Conservation (phyloP, 1,284 basidiomycete species). For the Leccinum griseonigrum region DNA sequence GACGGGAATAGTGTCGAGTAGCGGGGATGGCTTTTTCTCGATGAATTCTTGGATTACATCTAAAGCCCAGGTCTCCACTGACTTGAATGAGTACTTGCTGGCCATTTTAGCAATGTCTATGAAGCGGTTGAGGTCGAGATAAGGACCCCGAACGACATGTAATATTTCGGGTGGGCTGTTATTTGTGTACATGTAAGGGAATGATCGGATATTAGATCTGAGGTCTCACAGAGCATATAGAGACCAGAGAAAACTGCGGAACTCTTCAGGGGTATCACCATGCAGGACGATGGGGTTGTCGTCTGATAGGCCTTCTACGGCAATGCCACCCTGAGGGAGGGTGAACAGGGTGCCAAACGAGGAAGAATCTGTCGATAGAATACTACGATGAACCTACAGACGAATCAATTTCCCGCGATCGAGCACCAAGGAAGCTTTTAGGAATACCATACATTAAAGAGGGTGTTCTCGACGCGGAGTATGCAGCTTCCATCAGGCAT, state of each 20-base stretch:
- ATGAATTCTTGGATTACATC: constrained; percentile 64
- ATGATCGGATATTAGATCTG: constrained; percentile 22
- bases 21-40: constrained; percentile 53
- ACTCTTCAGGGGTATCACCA: constrained; percentile 60
- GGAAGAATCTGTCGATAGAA: constrained; percentile 59
- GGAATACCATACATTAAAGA: constrained; percentile 56
- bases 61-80: constrained; percentile 64
- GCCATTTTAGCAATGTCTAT: constrained; percentile 61
- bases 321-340: constrained; percentile 50
- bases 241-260: constrained; percentile 58
- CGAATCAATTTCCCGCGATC: background rate
- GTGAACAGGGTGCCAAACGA: constrained; percentile 63
- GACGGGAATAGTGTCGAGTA: constrained; percentile 42
- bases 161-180: constrained; percentile 57
- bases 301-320: constrained; percentile 56
- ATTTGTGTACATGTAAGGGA: constrained; percentile 6
- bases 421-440: background rate
- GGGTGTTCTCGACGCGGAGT: constrained; percentile 52
- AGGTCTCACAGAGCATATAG: constrained; percentile 58
- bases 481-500: constrained; percentile 62
- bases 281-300: constrained; percentile 57
- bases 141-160: constrained; percentile 39
- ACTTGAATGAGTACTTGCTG: constrained; percentile 69
- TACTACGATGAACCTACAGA: constrained; percentile 59
- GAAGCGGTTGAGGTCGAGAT: constrained; percentile 50